These are phyloP conservation scores for Gliomastix tumulicola DNA, from an alignment of 2,329 filamentous ascomycete species.

Conservation along the genomic window DNA sequence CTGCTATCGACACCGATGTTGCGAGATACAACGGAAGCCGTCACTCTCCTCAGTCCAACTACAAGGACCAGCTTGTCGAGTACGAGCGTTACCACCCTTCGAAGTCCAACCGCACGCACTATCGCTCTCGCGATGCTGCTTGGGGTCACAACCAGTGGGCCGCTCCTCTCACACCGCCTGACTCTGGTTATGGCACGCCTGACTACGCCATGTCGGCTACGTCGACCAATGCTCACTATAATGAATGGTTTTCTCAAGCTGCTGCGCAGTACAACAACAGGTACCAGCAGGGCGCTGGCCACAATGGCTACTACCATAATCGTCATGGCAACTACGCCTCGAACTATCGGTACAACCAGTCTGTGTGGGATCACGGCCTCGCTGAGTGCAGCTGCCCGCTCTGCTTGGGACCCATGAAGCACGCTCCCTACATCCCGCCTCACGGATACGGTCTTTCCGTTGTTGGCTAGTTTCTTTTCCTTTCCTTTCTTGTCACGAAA, in stretches of 20 bases:
- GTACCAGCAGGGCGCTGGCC: slow-evolving; percentile 33
- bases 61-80: slow-evolving; percentile 49
- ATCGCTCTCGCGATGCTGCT: slow-evolving; percentile 33
- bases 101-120: slow-evolving; percentile 32
- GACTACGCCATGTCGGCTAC: slow-evolving; percentile 51
- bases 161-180: slow-evolving; percentile 49
- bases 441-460: slow-evolving; percentile 48
- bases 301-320: slow-evolving; percentile 31
- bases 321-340: slow-evolving; percentile 31
- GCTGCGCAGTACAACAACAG: slow-evolving; percentile 33
- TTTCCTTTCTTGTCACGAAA: slow-evolving; percentile 8
- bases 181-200: slow-evolving; percentile 55
- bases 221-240: slow-evolving; percentile 46
- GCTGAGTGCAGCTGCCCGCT: slow-evolving; percentile 42
- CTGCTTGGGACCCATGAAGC: slow-evolving; percentile 39
- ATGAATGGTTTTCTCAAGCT: slow-evolving; percentile 48
- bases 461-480: slow-evolving; percentile 34
- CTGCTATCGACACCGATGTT: slow-evolving; percentile 36
- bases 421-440: slow-evolving; percentile 37
- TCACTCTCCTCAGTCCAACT: slow-evolving; percentile 32
- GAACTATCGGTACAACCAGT: slow-evolving; percentile 36
- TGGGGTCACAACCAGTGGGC: slow-evolving; percentile 39
- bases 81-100: slow-evolving; percentile 40
- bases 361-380: slow-evolving; percentile 43
- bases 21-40: slow-evolving; percentile 28